Base-by-base conservation (phyloP, 352 stramenopile genomes). In the Phytophthora brassicae region DNA sequence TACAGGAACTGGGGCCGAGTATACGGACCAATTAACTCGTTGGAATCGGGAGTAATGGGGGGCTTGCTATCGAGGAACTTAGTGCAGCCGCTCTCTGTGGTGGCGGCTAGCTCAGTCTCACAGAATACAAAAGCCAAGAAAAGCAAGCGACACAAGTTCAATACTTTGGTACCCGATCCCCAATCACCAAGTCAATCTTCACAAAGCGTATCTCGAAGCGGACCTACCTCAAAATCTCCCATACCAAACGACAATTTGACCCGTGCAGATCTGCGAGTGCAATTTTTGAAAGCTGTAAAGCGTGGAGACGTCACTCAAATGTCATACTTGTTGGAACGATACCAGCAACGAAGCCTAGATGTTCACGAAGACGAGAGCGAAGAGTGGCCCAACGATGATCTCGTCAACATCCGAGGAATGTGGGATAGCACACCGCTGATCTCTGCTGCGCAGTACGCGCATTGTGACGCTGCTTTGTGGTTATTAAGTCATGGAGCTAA, bases 341-440 rank as follows among this genome's bases (percentile, higher is more conserved):
- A 68, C 66, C 49, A 64, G 51, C 44, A 68, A 52, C 22, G 19
- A 44, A 57, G 33, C 35, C 29, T 23, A 53, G 44, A 62, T 4
- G 28, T 42, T 2, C 28, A 47, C 5, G 59, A 72, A 16, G 63
- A 70, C 31, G 59, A 67, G 35, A 48, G 19, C 38, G 53, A 72
- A 51, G 68, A 63, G 43, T 22, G 23, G 22, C 49, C 24, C 26
- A 54, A 56, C 24, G 64, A 69, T 26, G 61, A 67, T 9, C 53
- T 89, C 16, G 53, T 90, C 42, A 86, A 92, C 39, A 74, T 87
- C 14, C 77, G 82, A 26, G 82, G 82, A 24, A 94, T 94, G 84
- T 94, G 84, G 84, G 84, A 92, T 22, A 91, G 82, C 54, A 94
- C 84, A 23, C 84, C 84, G 20, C 62, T 94, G 17, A 79, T 94